Evolutionary conservation across 2,329 filamentous ascomycete species (phyloP), one percentile per base, ranked within the genome.

Genomic region (Teratosphaeria zuluensis): DNA sequence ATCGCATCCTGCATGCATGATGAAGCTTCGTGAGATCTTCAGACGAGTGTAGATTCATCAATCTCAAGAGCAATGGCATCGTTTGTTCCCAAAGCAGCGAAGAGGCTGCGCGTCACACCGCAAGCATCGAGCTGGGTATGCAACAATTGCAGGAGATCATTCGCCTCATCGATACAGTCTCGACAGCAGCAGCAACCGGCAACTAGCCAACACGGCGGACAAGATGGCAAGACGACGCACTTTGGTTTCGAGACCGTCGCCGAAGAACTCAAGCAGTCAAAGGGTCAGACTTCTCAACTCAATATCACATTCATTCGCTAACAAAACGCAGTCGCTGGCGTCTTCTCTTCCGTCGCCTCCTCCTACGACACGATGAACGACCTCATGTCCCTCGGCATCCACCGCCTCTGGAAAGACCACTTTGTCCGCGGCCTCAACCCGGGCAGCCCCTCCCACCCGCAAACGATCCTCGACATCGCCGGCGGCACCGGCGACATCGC

Each of bases 281-380:
- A 78, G 76, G 84, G 84, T 85, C 75, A 53, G 12, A 8, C 16
- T 1, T 33, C 28, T 28, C 32, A 42, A 53, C 30, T 33, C 21
- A 8, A 51, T n/a, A 51, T 12, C 7, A 28, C 32, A n/a, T 21
- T n/a, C 35, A 33, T 31, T 48, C 51, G 46, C 65, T 64, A 33
- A 68, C 54, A 28, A 16, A 11, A 2, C 42, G 14, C 77, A 80
- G 92, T 96, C 48, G 88, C 88, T 61, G 85, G 84, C 51, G 94
- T 99, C 59, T 99, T 99, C 78, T 92, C 90, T 74, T 96, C 88
- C 65, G 94, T 99, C 48, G 94, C 94, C 65, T 86, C 89, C 63
- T 90, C 88, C 19, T 99, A 99, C 77, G 94, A 99, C 75, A 88
- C 87, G 62, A 99, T 99, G 94, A 99, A 99, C 77, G 94, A 99